Percentiles rank a stretch among this genome's conserved stretches.
phyloP scores from a whole-genome alignment of 345 rosid species.

The Carallia brachiata region DNA sequence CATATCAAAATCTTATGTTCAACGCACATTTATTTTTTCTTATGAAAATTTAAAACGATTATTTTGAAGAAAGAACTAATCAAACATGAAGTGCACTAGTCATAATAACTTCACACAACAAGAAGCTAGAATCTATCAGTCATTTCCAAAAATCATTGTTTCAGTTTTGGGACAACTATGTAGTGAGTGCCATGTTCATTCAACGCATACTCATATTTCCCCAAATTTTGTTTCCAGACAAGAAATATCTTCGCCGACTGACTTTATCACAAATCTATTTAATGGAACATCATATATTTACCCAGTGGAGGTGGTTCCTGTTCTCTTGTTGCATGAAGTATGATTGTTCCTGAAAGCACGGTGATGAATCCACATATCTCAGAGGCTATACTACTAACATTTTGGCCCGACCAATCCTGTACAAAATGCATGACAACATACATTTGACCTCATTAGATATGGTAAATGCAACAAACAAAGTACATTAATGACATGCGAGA shows the following conservation, averaged over 20 bases:
- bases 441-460: neutral
- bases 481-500: neutral
- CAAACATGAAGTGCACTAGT: too few relatives aligned
- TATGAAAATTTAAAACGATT: too few relatives aligned
- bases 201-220: neutral
- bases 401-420: constrained; percentile 93
- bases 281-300: constrained; percentile 21
- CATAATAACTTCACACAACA: too few relatives aligned
- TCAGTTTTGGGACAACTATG: too few relatives aligned
- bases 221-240: neutral
- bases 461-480: neutral
- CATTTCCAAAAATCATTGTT: too few relatives aligned
- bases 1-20: too few relatives aligned
- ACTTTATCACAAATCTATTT: neutral
- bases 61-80: too few relatives aligned
- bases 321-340: constrained; percentile 82
- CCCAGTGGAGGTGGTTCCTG: constrained; percentile 62
- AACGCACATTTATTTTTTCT: too few relatives aligned
- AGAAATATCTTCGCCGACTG: neutral
- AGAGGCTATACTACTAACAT: constrained; percentile 67
- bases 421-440: constrained; percentile 12
- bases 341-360: constrained; percentile 75
- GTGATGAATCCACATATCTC: constrained; percentile 92
- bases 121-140: too few relatives aligned
- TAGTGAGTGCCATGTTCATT: too few relatives aligned